Percentiles rank a stretch among this genome's conserved stretches.
Conservation (phyloP, 164 flowering plant genomes). For the Brasenia schreberi region DNA sequence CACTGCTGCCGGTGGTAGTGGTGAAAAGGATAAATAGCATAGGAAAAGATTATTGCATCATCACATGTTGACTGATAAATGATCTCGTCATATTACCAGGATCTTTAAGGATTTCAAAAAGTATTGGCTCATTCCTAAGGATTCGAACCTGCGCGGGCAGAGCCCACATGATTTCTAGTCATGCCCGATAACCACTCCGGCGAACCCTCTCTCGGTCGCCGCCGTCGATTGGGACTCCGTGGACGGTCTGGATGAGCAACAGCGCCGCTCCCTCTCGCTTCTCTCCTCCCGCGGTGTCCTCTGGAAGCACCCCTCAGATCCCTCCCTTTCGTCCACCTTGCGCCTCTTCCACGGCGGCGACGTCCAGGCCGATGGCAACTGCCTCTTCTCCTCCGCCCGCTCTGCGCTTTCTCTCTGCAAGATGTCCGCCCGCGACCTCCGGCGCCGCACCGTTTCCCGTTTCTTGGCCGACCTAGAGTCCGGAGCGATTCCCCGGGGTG, state of each 20-base stretch:
- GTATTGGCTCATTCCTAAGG: no score
- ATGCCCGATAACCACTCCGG: constrained; percentile 99
- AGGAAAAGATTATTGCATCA: no score
- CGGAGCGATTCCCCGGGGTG: constrained; percentile 19
- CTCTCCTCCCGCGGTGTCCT: constrained; percentile 59
- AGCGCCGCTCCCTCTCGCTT: constrained; percentile 31
- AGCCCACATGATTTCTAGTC: constrained; percentile 99
- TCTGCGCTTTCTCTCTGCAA: constrained; percentile 12
- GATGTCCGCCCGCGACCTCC: constrained; percentile 44
- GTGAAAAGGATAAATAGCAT: no score
- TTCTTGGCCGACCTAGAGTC: constrained; percentile 20
- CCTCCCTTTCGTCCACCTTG: constrained; percentile 33
- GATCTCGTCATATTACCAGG: no score
- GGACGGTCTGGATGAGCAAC: constrained; percentile 73
- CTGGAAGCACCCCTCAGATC: constrained; percentile 47
- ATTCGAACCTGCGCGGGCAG: constrained; percentile 98
- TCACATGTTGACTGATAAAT: no score
- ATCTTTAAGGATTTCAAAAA: no score
- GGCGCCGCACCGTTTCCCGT: constrained; percentile 47
- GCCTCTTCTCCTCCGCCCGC: constrained; percentile 78
- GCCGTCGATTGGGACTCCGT: constrained; percentile 46
- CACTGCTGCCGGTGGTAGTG: no score
- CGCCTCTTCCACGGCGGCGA: constrained; percentile 79
- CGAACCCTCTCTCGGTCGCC: constrained; percentile 23
- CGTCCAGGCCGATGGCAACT: constrained; percentile 88